These are phyloP conservation scores for Kwoniella newhampshirensis DNA, from an alignment of 768 basidiomycete species.

Conservation along the genomic window DNA sequence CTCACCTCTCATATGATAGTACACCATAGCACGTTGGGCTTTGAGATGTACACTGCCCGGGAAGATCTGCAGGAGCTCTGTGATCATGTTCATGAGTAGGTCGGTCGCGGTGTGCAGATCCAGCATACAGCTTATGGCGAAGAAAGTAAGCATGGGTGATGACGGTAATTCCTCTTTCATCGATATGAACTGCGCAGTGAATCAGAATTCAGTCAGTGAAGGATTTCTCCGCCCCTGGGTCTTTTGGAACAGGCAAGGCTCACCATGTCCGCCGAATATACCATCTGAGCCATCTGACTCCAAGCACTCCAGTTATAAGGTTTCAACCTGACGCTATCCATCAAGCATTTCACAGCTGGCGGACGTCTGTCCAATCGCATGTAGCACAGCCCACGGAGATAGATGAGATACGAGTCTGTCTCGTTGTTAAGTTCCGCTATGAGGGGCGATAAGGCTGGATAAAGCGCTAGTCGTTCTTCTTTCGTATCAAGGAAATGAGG, in stretches of 20 bases:
- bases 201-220: constrained; percentile 12
- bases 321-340: constrained; percentile 72
- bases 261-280: constrained; percentile 85
- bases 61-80: constrained; percentile 76
- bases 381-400: constrained; percentile 72
- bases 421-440: constrained; percentile 45
- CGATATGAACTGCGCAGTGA: constrained; percentile 48
- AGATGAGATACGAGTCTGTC: constrained; percentile 47
- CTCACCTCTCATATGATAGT: constrained; percentile 88
- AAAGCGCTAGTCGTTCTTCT: constrained; percentile 47
- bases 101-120: constrained; percentile 87
- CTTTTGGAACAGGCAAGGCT: constrained; percentile 12
- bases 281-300: constrained; percentile 69
- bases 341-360: constrained; percentile 77
- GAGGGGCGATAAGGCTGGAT: constrained; percentile 44
- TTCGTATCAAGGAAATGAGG: constrained; percentile 62
- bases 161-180: constrained; percentile 58
- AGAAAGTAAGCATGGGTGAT: constrained; percentile 66
- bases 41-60: constrained; percentile 80
- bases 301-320: constrained; percentile 97
- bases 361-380: constrained; percentile 74
- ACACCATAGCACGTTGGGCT: constrained; percentile 77
- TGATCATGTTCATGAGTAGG: constrained; percentile 75
- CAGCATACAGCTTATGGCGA: constrained; percentile 84
- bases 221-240: not conserved